These are phyloP conservation scores for Strobilomyces dryophilus DNA, from an alignment of 768 basidiomycete genomes.

Conservation along the genomic window DNA sequence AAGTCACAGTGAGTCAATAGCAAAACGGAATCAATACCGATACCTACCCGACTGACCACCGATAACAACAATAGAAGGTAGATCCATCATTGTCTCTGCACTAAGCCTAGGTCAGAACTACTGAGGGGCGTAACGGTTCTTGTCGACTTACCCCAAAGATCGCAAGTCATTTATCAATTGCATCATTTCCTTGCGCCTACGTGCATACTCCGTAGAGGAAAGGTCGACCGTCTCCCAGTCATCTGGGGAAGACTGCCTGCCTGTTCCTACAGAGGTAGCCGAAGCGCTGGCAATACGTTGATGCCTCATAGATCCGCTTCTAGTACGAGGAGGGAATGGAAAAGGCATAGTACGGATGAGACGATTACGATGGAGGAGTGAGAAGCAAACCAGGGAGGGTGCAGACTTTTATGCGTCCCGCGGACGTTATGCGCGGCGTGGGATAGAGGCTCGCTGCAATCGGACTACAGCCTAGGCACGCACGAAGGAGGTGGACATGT, in stretches of 20 bases:
- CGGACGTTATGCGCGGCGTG: too few relatives aligned
- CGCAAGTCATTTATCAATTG: constrained; percentile 36
- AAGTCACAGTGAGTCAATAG: background rate
- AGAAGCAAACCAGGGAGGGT: too few relatives aligned
- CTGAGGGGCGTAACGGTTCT: background rate
- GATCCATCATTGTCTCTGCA: constrained; percentile 35
- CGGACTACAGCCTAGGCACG: too few relatives aligned
- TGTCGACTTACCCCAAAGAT: constrained; percentile 35
- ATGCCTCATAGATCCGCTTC: too few relatives aligned
- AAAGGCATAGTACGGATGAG: too few relatives aligned
- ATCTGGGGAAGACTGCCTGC: constrained; percentile 9
- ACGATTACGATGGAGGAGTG: too few relatives aligned
- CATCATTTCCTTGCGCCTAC: constrained; percentile 37
- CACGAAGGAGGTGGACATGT: too few relatives aligned
- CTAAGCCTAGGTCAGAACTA: constrained; percentile 24
- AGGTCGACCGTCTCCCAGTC: constrained; percentile 20
- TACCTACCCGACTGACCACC: constrained; percentile 51
- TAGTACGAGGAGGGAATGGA: too few relatives aligned
- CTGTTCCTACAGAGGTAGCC: background rate
- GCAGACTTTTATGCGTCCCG: too few relatives aligned
- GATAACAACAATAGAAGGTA: constrained; percentile 54
- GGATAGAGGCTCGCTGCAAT: too few relatives aligned
- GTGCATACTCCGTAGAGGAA: constrained; percentile 37
- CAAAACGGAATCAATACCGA: background rate
- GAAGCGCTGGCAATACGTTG: too few relatives aligned